phyloP scores from a whole-genome alignment of 2,329 filamentous ascomycete species.

The Penicillium sumatraense region DNA sequence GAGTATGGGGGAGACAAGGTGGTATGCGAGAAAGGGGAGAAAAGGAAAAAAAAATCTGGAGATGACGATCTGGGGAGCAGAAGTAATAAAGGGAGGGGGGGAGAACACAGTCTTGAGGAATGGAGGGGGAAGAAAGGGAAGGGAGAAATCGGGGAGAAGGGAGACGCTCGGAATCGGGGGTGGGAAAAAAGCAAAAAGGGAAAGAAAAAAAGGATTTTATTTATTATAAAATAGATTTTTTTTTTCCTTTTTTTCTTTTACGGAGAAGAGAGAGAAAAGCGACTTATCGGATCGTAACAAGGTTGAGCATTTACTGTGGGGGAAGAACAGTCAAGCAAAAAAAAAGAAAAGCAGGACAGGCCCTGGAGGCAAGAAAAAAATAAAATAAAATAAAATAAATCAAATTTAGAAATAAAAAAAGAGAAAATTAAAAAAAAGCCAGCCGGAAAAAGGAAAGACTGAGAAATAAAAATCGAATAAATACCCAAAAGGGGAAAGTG shows the following conservation, averaged over 20 bases:
- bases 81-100: constrained; percentile 26
- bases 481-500: constrained; percentile 15
- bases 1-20: constrained; percentile 7
- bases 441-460: constrained; percentile 1
- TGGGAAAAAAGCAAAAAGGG: constrained; percentile 28
- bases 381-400: constrained; percentile 2
- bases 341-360: background rate
- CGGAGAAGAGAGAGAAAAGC: constrained; percentile 26
- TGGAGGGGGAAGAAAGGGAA: constrained; percentile 31
- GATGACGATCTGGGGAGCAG: constrained; percentile 34
- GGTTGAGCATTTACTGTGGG: constrained; percentile 26
- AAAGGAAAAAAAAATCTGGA: constrained; percentile 26
- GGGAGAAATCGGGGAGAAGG: constrained; percentile 34
- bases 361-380: constrained; percentile 28
- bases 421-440: constrained; percentile 24
- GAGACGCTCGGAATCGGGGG: constrained; percentile 27
- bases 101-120: constrained; percentile 26
- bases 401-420: constrained; percentile 1
- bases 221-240: constrained; percentile 25
- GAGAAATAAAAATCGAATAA: constrained; percentile 13
- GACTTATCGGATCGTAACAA: constrained; percentile 18
- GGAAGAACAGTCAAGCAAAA: constrained; percentile 34
- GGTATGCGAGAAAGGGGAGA: constrained; percentile 9
- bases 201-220: constrained; percentile 34
- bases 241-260: no score